Percentiles rank a stretch among this genome's conserved stretches.
Evolutionary conservation across 2,329 filamentous ascomycete genomes (phyloP).

Genomic region (Trichoderma simmonsii): DNA sequence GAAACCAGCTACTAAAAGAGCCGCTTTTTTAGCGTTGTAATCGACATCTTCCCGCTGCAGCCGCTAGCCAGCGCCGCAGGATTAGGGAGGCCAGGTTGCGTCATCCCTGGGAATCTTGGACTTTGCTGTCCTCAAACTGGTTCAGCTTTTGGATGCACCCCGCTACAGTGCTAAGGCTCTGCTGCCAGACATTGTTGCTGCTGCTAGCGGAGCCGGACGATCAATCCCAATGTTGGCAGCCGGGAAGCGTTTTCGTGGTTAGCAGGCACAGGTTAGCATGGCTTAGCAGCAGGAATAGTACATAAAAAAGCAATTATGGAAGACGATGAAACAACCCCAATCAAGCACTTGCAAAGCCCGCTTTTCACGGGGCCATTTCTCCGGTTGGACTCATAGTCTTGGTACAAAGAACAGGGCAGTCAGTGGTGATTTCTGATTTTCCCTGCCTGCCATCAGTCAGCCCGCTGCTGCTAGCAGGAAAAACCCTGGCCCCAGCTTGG

Average conservation of each 20-base stretch:
- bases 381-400: conserved; percentile 12
- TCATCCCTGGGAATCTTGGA: neutral
- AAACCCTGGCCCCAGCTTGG: neutral
- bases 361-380: conserved; percentile 26
- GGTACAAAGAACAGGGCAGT: neutral
- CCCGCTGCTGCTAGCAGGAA: neutral
- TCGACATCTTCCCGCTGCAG: conserved; percentile 8
- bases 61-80: conserved; percentile 10
- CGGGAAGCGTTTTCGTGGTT: neutral
- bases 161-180: neutral
- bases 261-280: neutral
- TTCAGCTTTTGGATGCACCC: neutral
- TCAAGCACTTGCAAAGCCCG: conserved; percentile 18
- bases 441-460: neutral
- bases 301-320: neutral
- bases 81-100: conserved; percentile 6
- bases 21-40: conserved; percentile 9
- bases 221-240: neutral
- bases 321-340: conserved; percentile 14
- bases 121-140: neutral
- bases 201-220: neutral
- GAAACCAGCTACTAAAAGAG: neutral
- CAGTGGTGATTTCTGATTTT: neutral
- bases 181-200: conserved; percentile 4
- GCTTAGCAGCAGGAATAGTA: neutral